Evolutionary conservation across 2,329 filamentous ascomycete species (phyloP).

Genomic region (Seiridium unicorne): DNA sequence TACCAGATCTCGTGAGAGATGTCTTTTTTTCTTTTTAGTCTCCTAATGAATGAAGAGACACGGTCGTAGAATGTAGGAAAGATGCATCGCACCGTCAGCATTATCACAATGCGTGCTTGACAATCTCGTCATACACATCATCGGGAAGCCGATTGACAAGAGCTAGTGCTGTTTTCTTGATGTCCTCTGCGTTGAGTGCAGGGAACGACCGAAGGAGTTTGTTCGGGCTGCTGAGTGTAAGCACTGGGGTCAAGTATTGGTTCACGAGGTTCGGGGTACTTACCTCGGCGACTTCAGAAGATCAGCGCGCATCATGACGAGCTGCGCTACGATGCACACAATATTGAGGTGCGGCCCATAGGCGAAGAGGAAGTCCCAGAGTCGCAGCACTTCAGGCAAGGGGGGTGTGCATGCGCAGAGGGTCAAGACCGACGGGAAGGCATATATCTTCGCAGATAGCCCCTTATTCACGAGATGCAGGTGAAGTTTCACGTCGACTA

Average conservation of each 20-base stretch:
- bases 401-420: conserved; percentile 95
- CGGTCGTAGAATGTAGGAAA: neutral
- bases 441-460: conserved; percentile 91
- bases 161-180: conserved; percentile 81
- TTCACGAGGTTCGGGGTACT: conserved; percentile 17
- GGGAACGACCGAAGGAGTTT: conserved; percentile 88
- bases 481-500: conserved; percentile 87
- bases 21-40: neutral
- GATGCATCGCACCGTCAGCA: neutral
- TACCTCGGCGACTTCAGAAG: conserved; percentile 84
- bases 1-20: neutral
- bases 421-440: conserved; percentile 91
- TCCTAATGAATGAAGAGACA: neutral
- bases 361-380: conserved; percentile 97
- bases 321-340: conserved; percentile 91
- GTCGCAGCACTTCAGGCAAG: conserved; percentile 82
- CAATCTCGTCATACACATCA: conserved; percentile 86
- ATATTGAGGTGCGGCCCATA: conserved; percentile 96
- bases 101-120: conserved; percentile 74
- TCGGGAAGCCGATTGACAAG: conserved; percentile 89
- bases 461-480: conserved; percentile 81
- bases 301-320: conserved; percentile 82
- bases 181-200: conserved; percentile 75
- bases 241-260: conserved; percentile 9
- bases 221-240: conserved; percentile 68